These are phyloP conservation scores for Leptographium wingfieldii DNA, from an alignment of 2,329 filamentous ascomycete genomes.

Conservation along the genomic window DNA sequence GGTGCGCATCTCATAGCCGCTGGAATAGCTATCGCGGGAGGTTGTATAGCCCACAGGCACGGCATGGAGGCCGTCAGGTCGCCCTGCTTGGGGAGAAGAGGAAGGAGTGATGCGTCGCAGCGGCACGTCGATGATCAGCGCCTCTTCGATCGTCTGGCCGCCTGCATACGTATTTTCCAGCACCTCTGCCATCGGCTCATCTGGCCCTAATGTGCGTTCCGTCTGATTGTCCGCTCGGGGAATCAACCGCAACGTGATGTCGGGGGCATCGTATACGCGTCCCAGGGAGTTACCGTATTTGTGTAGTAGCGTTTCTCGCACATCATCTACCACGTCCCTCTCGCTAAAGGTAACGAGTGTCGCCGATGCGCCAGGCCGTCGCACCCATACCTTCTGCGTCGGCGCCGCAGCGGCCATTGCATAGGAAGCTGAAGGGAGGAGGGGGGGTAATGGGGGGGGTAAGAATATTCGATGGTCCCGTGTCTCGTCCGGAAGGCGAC, in stretches of 20 bases:
- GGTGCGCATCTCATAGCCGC: conserved; percentile 39
- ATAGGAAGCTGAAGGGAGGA: background rate
- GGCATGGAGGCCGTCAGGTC: conserved; percentile 7
- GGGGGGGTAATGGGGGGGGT: background rate
- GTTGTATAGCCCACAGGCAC: background rate
- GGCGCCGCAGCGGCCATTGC: conserved; percentile 32
- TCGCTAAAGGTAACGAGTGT: conserved; percentile 77
- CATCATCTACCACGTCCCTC: conserved; percentile 87
- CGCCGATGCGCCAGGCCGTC: conserved; percentile 69
- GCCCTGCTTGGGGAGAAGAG: conserved; percentile 51
- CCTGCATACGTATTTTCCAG: conserved; percentile 76
- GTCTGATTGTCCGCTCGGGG: conserved; percentile 48
- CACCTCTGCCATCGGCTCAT: conserved; percentile 68
- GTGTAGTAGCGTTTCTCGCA: conserved; percentile 78
- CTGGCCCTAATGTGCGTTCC: conserved; percentile 67
- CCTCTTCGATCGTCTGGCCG: conserved; percentile 79
- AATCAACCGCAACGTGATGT: conserved; percentile 66
- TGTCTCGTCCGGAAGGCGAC: background rate
- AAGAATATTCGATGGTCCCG: background rate
- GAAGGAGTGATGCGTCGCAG: conserved; percentile 54
- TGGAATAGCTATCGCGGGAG: background rate
- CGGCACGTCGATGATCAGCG: conserved; percentile 80
- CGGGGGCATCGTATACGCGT: conserved; percentile 77
- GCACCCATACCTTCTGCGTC: conserved; percentile 87
- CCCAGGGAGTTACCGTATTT: conserved; percentile 94